Evolutionary conservation across 768 basidiomycete genomes (phyloP).

Genomic region (Favolaschia claudopus): DNA sequence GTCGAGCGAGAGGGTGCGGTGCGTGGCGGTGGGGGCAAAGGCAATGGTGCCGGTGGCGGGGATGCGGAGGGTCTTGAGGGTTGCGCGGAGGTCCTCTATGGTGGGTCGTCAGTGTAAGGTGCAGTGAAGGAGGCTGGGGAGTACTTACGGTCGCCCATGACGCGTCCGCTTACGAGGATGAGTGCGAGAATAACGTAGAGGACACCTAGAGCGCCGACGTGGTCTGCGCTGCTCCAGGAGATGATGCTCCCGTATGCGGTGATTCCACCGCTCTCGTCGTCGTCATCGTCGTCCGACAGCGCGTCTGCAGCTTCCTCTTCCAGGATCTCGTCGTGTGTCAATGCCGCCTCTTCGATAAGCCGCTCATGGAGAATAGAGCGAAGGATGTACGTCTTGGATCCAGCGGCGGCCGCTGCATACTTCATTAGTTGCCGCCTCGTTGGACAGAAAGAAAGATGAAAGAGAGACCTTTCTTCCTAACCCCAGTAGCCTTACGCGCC

Average conservation of each 20-base stretch:
- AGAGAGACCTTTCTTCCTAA: constrained; percentile 70
- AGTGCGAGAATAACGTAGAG: constrained; percentile 84
- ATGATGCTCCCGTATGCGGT: constrained; percentile 68
- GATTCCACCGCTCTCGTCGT: constrained; percentile 52
- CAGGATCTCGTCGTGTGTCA: constrained; percentile 60
- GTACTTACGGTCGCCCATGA: constrained; percentile 75
- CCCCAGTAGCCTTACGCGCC: constrained; percentile 56
- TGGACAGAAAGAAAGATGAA: neutral
- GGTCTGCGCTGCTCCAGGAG: constrained; percentile 73
- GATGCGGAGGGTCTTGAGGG: constrained; percentile 76
- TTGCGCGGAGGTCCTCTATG: constrained; percentile 74
- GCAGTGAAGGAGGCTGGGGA: neutral
- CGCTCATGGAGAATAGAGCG: constrained; percentile 72
- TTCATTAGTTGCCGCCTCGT: constrained; percentile 10
- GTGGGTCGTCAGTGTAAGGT: neutral
- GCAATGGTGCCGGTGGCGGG: constrained; percentile 55
- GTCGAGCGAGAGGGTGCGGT: constrained; percentile 65
- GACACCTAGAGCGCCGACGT: constrained; percentile 75
- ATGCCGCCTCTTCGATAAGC: constrained; percentile 68
- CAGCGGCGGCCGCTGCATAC: constrained; percentile 54
- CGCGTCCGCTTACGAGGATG: constrained; percentile 82
- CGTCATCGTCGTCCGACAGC: constrained; percentile 59
- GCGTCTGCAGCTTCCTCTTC: constrained; percentile 57
- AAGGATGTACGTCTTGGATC: constrained; percentile 85
- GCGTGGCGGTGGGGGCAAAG: constrained; percentile 58